A percentile compares a stretch with the other conserved stretches of the same genome.
Conservation (phyloP, 2,329 filamentous ascomycete species). For the Thielaviopsis euricoi region DNA sequence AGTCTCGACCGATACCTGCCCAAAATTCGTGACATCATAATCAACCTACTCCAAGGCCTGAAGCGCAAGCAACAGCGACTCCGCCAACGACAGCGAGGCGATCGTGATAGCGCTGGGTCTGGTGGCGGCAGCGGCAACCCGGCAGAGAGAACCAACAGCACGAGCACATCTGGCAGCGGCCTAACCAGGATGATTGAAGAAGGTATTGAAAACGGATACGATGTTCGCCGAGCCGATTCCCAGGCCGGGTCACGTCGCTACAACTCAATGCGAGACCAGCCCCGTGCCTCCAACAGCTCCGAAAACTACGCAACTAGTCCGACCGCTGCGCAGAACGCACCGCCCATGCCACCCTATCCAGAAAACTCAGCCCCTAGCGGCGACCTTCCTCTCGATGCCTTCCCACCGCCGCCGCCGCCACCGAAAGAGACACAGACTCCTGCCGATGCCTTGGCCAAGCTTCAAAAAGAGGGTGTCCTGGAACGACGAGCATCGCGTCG, state of each 20-base stretch:
- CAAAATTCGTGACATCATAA: slow-evolving; percentile 93
- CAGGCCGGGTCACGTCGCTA: slow-evolving; percentile 31
- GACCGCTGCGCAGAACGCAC: slow-evolving; percentile 57
- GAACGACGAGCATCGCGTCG: slow-evolving; percentile 82
- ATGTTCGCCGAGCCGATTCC: slow-evolving; percentile 17
- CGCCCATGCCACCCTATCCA: slow-evolving; percentile 57
- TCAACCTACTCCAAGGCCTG: slow-evolving; percentile 85
- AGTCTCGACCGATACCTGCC: slow-evolving; percentile 90
- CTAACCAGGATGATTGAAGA: slow-evolving; percentile 44
- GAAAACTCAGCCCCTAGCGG: slow-evolving; percentile 32
- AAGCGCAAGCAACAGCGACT: slow-evolving; percentile 95
- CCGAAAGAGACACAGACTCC: slow-evolving; percentile 52
- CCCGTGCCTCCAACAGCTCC: slow-evolving; percentile 30
- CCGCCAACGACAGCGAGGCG: slow-evolving; percentile 43
- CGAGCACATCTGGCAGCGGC: slow-evolving; percentile 39
- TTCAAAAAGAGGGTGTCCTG: slow-evolving; percentile 82
- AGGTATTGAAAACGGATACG: slow-evolving; percentile 36
- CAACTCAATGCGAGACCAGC: slow-evolving; percentile 33
- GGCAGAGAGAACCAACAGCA: slow-evolving; percentile 37
- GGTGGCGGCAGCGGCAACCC: slow-evolving; percentile 19
- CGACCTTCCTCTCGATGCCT: slow-evolving; percentile 44
- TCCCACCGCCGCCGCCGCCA: slow-evolving; percentile 51
- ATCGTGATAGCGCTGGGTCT: slow-evolving; percentile 28
- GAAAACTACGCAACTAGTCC: slow-evolving; percentile 57
- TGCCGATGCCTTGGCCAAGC: slow-evolving; percentile 58